Percentiles rank a stretch among this genome's conserved stretches.
These are phyloP conservation scores for Plasmodium coatneyi DNA, from an alignment of 169 alveolate genomes.

Conservation along the genomic window DNA sequence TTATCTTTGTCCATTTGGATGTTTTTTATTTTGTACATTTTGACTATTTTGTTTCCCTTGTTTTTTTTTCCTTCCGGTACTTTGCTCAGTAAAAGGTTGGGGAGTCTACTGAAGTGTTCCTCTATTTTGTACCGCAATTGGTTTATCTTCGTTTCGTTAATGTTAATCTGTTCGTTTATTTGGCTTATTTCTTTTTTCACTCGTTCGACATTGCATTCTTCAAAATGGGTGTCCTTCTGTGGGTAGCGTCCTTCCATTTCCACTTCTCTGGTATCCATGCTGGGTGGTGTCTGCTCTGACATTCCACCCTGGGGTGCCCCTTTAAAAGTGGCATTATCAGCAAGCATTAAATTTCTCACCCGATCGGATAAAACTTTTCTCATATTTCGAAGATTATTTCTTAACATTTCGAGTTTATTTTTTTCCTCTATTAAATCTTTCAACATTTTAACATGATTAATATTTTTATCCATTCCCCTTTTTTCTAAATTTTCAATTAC, in stretches of 20 bases:
- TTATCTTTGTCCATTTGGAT: background rate
- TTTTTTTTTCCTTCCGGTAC: slow-evolving; percentile 47
- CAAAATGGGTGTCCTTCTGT: background rate
- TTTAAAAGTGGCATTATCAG: background rate
- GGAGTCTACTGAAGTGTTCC: slow-evolving; percentile 26
- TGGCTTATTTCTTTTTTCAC: slow-evolving; percentile 44
- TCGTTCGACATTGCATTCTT: slow-evolving; percentile 9
- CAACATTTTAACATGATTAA: slow-evolving; percentile 6
- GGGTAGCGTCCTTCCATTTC: background rate
- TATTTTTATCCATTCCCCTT: slow-evolving; percentile 50
- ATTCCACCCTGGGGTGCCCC: background rate
- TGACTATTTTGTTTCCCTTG: slow-evolving; percentile 41
- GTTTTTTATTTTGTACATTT: slow-evolving; percentile 40
- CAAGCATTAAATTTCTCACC: slow-evolving; percentile 24
- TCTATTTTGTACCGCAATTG: slow-evolving; percentile 36
- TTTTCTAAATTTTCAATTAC: slow-evolving; percentile 65
- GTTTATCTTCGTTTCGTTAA: slow-evolving; percentile 23
- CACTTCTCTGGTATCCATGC: background rate
- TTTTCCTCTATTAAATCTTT: slow-evolving; percentile 44
- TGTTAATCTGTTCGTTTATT: slow-evolving; percentile 24
- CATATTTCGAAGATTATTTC: slow-evolving; percentile 63
- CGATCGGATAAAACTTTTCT: slow-evolving; percentile 62
- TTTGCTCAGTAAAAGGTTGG: slow-evolving; percentile 37
- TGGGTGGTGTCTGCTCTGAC: background rate
- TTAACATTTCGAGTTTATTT: slow-evolving; percentile 27